phyloP scores from a whole-genome alignment of 176 grass and related monocot species.

The Rhynchospora pubera region DNA sequence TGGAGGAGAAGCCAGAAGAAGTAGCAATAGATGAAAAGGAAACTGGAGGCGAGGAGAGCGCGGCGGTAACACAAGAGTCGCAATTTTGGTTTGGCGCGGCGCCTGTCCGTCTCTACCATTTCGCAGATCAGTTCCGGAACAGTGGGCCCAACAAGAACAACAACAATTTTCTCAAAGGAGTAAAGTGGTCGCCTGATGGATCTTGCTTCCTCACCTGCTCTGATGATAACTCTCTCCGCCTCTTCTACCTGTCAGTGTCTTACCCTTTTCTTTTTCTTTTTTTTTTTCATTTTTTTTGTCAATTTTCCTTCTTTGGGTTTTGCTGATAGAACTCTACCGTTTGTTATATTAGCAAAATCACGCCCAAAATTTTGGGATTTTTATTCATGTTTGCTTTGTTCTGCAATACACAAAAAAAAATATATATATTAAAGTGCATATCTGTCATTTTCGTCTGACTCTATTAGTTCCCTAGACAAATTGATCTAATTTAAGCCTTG shows the following conservation, averaged over 20 bases:
- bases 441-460: background rate
- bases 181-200: constrained; percentile 92
- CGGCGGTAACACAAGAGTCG: background rate
- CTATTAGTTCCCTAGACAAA: background rate
- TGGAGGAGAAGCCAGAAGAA: constrained; percentile 19
- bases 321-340: background rate
- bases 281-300: background rate
- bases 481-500: background rate
- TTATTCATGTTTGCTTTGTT: too few relatives aligned
- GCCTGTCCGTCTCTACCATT: constrained; percentile 48
- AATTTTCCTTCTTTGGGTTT: background rate
- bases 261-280: background rate
- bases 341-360: background rate
- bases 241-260: constrained; percentile 49
- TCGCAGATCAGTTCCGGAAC: constrained; percentile 35
- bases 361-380: background rate
- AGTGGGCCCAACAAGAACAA: constrained; percentile 1
- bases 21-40: background rate
- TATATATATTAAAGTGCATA: too few relatives aligned
- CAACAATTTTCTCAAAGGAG: constrained; percentile 84
- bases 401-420: too few relatives aligned
- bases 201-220: constrained; percentile 91
- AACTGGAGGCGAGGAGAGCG: background rate
- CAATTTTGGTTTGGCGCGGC: constrained; percentile 51
- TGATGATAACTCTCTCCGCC: constrained; percentile 87